Evolutionary conservation across 2,329 filamentous ascomycete genomes (phyloP).

Genomic region (Exophiala oligosperma): DNA sequence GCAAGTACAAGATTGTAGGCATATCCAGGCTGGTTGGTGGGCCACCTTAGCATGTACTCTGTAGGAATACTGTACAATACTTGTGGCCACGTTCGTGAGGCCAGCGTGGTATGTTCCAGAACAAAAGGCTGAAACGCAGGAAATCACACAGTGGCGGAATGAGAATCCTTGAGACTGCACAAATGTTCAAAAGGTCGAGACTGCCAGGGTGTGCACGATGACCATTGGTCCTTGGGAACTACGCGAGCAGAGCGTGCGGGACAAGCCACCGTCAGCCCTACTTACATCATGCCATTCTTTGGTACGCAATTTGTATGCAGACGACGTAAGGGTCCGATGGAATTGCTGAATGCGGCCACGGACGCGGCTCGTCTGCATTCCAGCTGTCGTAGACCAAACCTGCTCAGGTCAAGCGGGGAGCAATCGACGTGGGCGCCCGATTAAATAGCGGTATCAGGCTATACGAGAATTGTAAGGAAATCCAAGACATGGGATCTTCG

Average conservation of each 20-base stretch:
- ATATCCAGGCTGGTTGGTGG: neutral
- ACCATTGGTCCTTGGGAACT: neutral
- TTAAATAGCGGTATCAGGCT: no score
- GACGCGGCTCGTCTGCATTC: neutral
- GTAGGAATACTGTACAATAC: neutral
- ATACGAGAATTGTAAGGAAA: no score
- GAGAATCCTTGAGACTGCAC: conserved; percentile 13
- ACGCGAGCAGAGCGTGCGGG: neutral
- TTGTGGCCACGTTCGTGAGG: neutral
- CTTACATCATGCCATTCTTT: neutral
- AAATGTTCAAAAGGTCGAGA: conserved; percentile 10
- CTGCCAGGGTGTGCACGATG: neutral
- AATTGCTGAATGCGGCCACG: neutral
- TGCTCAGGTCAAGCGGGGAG: no score
- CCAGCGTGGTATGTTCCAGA: neutral
- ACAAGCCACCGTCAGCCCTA: conserved; percentile 1
- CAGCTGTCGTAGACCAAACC: no score
- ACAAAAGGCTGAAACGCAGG: conserved; percentile 9
- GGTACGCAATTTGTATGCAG: neutral
- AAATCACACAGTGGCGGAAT: neutral
- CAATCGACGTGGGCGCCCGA: no score
- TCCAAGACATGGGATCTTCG: neutral
- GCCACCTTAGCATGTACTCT: neutral
- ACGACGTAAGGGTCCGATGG: neutral
- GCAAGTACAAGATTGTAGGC: no score